Evolutionary conservation across 2,329 filamentous ascomycete species (phyloP), one percentile per base, ranked within the genome.

Genomic region (Zymoseptoria ardabiliae): DNA sequence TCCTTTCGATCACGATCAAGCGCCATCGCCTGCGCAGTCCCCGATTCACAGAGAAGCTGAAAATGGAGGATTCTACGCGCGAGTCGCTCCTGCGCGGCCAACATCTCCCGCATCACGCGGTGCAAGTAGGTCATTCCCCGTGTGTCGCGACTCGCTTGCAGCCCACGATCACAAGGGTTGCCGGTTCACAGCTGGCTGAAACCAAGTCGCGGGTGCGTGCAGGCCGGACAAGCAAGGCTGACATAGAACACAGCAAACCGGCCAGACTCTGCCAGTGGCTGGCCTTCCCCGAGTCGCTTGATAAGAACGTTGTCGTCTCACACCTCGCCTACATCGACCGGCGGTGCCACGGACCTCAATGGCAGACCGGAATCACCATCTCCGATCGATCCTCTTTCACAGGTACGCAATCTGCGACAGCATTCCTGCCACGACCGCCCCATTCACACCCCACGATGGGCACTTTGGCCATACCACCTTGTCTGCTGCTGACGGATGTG

Each of bases 301-400:
- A 64, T 64, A 41, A 63, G 63, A 56, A 64, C 65, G 30, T 55
- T 65, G 35, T 68, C 68, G 23, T 65, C 55, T 49, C 59, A 63
- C 53, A 66, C 60, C 54, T 56, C 60, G 49, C 62, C 61, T 35
- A 54, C 54, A 23, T 50, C 57, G 22, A 57, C 25, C 53, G 60
- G 58, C 53, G 59, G 55, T 54, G 61, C 64, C 45, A 53, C 59
- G 23, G 55, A 58, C 56, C 61, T 64, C 50, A 58, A 58, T 23
- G 54, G 52, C 53, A 58, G 59, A 54, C 52, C 61, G 54, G 25
- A 77, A 79, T 56, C 69, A 20, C 77, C 80, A 13, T 45, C 35
- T 56, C 78, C 78, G 23, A 86, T 87, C 62, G 86, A 89, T 72
- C 86, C 86, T 58, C 76, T 88, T 64, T 88, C 86, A 55, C 84